Evolutionary conservation across 2,329 filamentous ascomycete species (phyloP), one percentile per base, ranked within the genome.

Genomic region (Aquanectria penicillioides): DNA sequence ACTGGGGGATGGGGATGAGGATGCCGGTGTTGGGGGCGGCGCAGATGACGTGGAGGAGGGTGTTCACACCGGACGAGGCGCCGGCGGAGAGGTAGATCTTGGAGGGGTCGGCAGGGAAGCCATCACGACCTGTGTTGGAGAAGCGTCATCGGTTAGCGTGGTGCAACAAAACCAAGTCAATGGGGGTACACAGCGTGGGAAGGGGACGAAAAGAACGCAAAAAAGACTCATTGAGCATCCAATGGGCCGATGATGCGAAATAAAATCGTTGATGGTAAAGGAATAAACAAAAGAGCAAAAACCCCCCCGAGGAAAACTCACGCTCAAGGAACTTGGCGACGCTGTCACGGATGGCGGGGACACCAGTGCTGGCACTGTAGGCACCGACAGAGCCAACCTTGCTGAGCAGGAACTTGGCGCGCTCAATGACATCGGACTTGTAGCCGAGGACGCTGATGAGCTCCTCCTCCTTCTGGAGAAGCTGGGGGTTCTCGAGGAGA

Each of bases 1-100:
- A 99, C 78, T 99, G 95, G 6, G 95, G 95, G 69, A 99, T 98
- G 20, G 94, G 95, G 17, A 98, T 90, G 62, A 99, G 88, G 54
- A 99, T 86, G 60, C 95, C 95, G 5, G 90, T 90, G 59, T 90
- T 83, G 47, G 89, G 86, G 50, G 83, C 83, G 49, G 91, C 86
- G 80, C 93, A 96, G 75, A 99, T 92, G 74, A 97, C 84, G 79
- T 95, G 89, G 61, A 99, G 85, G 65, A 98, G 88, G 11, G 94
- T 97, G 83, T 94, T 97, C 64, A 99, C 95, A 66, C 94, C 95
- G 4, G 94, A 92, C 3, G 94, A 97, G 63, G 95, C 95, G 72
- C 95, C 95, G 20, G 86, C 92, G 61, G 92, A 95, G 69, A 98
- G 87, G 83, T 95, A 99, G 76, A 99, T 91, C 74, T 92, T 87